phyloP scores from a whole-genome alignment of 2,329 filamentous ascomycete genomes.

The Exutisphaerella laricina region DNA sequence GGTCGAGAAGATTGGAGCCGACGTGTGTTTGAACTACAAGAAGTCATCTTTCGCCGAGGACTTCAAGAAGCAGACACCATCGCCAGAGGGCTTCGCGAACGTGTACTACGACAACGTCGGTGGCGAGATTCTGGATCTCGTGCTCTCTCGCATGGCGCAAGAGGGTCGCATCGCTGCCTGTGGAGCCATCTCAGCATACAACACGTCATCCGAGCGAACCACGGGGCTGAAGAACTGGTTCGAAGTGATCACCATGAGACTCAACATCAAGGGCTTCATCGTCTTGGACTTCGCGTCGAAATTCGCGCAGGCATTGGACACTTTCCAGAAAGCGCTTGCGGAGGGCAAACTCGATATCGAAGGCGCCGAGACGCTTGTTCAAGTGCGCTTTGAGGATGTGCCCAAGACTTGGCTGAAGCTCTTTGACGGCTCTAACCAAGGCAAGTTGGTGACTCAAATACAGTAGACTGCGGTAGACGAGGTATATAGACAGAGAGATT shows the following conservation, averaged over 20 bases:
- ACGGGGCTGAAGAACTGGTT: constrained; percentile 35
- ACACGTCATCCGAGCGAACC: constrained; percentile 43
- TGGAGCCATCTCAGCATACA: constrained; percentile 66
- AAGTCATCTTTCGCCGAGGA: constrained; percentile 43
- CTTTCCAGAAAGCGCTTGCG: constrained; percentile 31
- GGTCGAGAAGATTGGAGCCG: constrained; percentile 48
- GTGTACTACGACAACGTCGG: constrained; percentile 73
- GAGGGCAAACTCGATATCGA: constrained; percentile 46
- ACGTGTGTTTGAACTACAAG: constrained; percentile 52
- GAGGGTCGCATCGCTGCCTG: constrained; percentile 64
- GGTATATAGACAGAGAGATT: no score
- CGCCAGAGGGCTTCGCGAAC: constrained; percentile 43
- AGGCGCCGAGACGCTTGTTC: constrained; percentile 43
- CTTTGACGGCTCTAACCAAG: constrained; percentile 44
- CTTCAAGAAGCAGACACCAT: constrained; percentile 41
- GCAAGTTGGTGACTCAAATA: constrained; percentile 43
- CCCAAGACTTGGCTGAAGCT: constrained; percentile 47
- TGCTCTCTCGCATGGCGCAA: constrained; percentile 57
- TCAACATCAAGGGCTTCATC: constrained; percentile 33
- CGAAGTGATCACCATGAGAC: constrained; percentile 32
- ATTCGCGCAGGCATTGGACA: constrained; percentile 20
- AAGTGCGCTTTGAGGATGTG: constrained; percentile 45
- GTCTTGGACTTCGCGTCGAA: constrained; percentile 30
- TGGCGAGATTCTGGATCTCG: constrained; percentile 63
- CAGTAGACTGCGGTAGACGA: no score